Percentiles rank a stretch among this genome's conserved stretches.
phyloP scores from a whole-genome alignment of 495 filamentous ascomycete species.

The Aspergillus incahuasiensis region DNA sequence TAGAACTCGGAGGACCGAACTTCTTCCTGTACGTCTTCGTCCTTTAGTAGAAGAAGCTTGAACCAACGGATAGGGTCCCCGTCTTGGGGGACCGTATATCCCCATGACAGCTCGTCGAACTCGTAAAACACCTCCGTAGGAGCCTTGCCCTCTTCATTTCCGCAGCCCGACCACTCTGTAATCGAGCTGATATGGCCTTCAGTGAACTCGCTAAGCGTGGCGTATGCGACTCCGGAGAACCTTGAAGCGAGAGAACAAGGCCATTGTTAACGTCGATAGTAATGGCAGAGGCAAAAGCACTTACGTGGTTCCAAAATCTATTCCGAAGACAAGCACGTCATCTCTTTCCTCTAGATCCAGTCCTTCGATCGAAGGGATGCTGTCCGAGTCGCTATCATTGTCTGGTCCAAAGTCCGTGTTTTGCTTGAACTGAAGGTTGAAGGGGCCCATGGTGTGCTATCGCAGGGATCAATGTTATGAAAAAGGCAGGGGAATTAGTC shows the following conservation, averaged over 20 bases:
- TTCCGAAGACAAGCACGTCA: background rate
- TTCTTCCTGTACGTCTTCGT: slow-evolving; percentile 2
- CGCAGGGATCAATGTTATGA: too few relatives aligned
- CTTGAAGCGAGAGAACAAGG: background rate
- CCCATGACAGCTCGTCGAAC: slow-evolving; percentile 5
- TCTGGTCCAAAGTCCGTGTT: too few relatives aligned
- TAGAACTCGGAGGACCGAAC: background rate
- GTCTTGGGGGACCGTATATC: slow-evolving; percentile 4
- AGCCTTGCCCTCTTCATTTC: slow-evolving; percentile 7
- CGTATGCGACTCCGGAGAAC: slow-evolving; percentile 6
- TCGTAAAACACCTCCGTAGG: slow-evolving; percentile 8
- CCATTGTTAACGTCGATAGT: background rate
- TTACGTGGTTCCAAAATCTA: slow-evolving; percentile 6
- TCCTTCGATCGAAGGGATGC: too few relatives aligned
- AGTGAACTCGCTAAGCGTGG: slow-evolving; percentile 3
- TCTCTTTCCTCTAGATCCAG: slow-evolving; percentile 1
- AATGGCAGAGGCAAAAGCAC: too few relatives aligned
- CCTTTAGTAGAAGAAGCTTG: slow-evolving; percentile 5
- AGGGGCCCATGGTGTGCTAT: too few relatives aligned
- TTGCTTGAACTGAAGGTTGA: too few relatives aligned
- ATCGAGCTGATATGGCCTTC: slow-evolving; percentile 8
- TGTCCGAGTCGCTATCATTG: too few relatives aligned
- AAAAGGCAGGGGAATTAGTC: too few relatives aligned
- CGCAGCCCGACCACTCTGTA: slow-evolving; percentile 1
- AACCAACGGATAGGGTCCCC: slow-evolving; percentile 9